phyloP scores from a whole-genome alignment of 164 flowering plant species.

The Magnolia changhungtana region DNA sequence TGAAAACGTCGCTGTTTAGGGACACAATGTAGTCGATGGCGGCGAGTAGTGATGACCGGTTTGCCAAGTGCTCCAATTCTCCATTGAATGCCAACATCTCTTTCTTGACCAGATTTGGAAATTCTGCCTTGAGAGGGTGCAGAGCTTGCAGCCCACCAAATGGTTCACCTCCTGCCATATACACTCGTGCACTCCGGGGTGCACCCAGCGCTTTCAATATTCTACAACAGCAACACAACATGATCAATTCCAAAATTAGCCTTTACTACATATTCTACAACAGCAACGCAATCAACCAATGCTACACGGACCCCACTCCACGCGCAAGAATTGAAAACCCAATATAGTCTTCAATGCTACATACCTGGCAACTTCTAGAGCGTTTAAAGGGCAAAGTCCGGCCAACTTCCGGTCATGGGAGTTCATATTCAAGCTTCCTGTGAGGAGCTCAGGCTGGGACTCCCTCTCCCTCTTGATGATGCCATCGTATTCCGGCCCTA shows the following conservation, averaged over 20 bases:
- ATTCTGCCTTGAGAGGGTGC: conserved; percentile 44
- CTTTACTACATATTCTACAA: not conserved
- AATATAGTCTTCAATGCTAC: not conserved
- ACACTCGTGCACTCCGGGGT: conserved; percentile 47
- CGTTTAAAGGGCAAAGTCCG: conserved; percentile 63
- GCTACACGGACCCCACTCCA: not conserved
- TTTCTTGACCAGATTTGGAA: conserved; percentile 53
- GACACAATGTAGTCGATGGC: conserved; percentile 84
- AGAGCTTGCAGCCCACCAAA: conserved; percentile 57
- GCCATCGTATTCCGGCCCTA: conserved; percentile 34
- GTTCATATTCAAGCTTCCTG: conserved; percentile 47
- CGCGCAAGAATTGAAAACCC: not conserved
- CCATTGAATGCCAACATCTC: conserved; percentile 45
- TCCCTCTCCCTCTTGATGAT: conserved; percentile 23
- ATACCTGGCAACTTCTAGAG: conserved; percentile 52
- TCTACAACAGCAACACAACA: conserved; percentile 10
- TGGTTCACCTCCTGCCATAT: conserved; percentile 62
- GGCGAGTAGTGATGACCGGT: conserved; percentile 54
- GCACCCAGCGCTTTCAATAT: conserved; percentile 70
- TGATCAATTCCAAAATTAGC: not conserved
- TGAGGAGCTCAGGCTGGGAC: conserved; percentile 37
- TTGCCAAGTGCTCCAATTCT: conserved; percentile 48
- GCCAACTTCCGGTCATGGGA: conserved; percentile 32
- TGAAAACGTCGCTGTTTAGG: conserved; percentile 60
- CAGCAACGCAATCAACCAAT: no score